Evolutionary conservation across 176 grass and related monocot genomes (phyloP).

Genomic region (Echinochloa phyllopogon): DNA sequence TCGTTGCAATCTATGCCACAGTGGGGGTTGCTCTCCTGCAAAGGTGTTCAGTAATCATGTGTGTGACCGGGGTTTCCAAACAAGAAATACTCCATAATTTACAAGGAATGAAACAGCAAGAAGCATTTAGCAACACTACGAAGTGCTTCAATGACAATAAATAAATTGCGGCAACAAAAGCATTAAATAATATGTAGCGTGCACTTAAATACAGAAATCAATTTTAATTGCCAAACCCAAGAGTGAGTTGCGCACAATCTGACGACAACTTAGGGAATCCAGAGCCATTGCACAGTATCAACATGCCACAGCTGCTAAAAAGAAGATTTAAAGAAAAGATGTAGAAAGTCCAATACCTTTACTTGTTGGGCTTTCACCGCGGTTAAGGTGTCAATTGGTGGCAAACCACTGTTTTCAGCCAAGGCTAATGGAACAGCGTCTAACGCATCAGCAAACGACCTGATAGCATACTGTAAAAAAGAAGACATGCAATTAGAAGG

Average conservation of each 20-base stretch:
- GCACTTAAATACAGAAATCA: too few species aligned
- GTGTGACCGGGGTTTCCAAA: not conserved
- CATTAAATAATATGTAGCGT: not conserved
- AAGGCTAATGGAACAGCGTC: constrained; percentile 83
- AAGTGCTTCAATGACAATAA: not conserved
- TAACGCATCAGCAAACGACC: constrained; percentile 86
- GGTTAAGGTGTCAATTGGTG: constrained; percentile 83
- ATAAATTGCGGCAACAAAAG: not conserved
- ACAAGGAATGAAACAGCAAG: not conserved
- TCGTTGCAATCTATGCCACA: constrained; percentile 73
- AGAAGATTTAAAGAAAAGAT: not conserved
- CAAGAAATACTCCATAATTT: not conserved
- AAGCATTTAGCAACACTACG: not conserved
- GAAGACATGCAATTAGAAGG: constrained; percentile 23
- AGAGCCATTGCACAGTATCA: not conserved
- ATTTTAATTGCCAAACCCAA: too few species aligned
- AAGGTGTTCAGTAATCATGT: not conserved
- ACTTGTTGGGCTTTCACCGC: constrained; percentile 84
- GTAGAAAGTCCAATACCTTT: constrained; percentile 60
- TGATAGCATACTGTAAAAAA: constrained; percentile 81
- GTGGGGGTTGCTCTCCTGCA: constrained; percentile 74
- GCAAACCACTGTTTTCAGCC: constrained; percentile 85
- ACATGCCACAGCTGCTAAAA: not conserved
- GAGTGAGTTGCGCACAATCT: too few species aligned
- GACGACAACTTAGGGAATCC: too few species aligned